Percentiles rank a stretch among this genome's conserved stretches.
These are phyloP conservation scores for Meira miltonrushii DNA, from an alignment of 1,284 basidiomycete species.

Conservation along the genomic window DNA sequence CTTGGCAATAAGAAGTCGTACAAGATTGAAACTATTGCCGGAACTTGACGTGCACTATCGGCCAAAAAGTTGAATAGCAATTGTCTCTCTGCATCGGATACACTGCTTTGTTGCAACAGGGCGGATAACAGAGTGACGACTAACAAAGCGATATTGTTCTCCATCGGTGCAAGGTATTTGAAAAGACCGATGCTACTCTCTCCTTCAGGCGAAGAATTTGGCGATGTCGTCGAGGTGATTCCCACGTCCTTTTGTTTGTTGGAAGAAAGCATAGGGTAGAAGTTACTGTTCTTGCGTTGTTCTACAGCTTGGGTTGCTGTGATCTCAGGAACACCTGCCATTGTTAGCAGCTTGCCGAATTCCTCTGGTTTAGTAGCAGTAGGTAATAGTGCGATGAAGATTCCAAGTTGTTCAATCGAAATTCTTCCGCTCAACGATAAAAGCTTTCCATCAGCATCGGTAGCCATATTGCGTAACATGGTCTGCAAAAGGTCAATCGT, in stretches of 20 bases:
- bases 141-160: slow-evolving; percentile 43
- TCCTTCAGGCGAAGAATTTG: neutral
- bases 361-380: slow-evolving; percentile 36
- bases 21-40: slow-evolving; percentile 46
- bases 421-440: slow-evolving; percentile 28
- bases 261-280: neutral
- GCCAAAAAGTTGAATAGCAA: slow-evolving; percentile 40
- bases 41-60: slow-evolving; percentile 36
- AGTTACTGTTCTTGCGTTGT: slow-evolving; percentile 17
- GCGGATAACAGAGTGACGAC: slow-evolving; percentile 38
- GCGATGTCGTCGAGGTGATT: neutral
- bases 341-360: slow-evolving; percentile 33
- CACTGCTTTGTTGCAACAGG: slow-evolving; percentile 35
- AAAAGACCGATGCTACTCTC: slow-evolving; percentile 14
- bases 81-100: slow-evolving; percentile 36
- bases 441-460: slow-evolving; percentile 24
- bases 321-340: slow-evolving; percentile 28
- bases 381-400: slow-evolving; percentile 42
- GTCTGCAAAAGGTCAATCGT: slow-evolving; percentile 37
- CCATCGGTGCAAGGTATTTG: slow-evolving; percentile 30
- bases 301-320: slow-evolving; percentile 23
- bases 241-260: neutral
- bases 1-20: slow-evolving; percentile 39
- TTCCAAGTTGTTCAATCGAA: slow-evolving; percentile 34
- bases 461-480: slow-evolving; percentile 31